Conservation (phyloP, 768 basidiomycete genomes). For the Phanerochaete carnosa region DNA sequence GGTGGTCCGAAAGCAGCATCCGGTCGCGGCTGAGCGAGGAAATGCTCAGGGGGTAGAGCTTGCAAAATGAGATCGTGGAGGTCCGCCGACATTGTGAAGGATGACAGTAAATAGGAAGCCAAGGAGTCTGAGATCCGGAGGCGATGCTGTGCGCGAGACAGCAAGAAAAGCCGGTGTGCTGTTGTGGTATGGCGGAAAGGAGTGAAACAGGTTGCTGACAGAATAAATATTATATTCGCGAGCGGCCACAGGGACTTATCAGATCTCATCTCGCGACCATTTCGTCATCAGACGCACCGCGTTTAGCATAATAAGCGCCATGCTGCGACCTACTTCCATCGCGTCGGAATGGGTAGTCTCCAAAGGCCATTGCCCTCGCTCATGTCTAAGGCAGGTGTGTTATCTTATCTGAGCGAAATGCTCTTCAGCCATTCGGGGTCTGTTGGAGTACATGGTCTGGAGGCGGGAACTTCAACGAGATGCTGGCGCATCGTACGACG, state of each 20-base stretch:
- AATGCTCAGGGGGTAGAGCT: constrained; percentile 25
- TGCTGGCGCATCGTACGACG: not conserved
- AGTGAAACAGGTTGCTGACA: not conserved
- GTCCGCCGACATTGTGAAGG: constrained; percentile 35
- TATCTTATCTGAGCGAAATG: too few species aligned
- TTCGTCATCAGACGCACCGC: not conserved
- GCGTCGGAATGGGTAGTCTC: too few species aligned
- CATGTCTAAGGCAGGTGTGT: too few species aligned
- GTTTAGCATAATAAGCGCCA: not conserved
- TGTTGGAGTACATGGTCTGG: too few species aligned
- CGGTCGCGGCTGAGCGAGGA: constrained; percentile 33
- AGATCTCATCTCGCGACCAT: not conserved
- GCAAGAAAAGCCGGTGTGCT: not conserved
- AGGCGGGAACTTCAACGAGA: too few species aligned
- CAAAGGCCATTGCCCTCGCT: too few species aligned
- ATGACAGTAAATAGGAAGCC: constrained; percentile 28
- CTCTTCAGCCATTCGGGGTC: too few species aligned
- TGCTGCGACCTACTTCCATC: too few species aligned
- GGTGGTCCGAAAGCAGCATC: constrained; percentile 23
- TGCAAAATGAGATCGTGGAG: constrained; percentile 9
- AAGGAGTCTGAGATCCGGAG: not conserved
- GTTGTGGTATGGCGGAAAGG: constrained; percentile 2
- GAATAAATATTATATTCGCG: not conserved
- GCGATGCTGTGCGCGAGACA: not conserved
- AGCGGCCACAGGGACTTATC: not conserved